Base-by-base conservation (phyloP, 2,329 filamentous ascomycete species). In the Cercospora sp. region DNA sequence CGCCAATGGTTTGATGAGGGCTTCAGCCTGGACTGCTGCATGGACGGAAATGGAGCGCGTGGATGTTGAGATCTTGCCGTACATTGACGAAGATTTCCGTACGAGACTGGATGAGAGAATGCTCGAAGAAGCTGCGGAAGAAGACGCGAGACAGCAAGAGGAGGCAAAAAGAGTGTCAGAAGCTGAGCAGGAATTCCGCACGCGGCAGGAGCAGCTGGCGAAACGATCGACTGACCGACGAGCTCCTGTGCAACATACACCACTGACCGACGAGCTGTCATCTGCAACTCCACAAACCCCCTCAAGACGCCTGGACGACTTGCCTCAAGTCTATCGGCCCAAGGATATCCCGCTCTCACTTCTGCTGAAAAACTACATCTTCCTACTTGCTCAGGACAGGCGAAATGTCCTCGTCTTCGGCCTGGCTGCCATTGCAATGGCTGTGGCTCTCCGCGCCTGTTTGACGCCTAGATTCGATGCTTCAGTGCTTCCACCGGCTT, bases 21-120 rank as follows among this genome's bases (percentile, higher is more conserved):
- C 92, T 5, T 93, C 93, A 0, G 94, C 95, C 0, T 99, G 95
- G 95, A 88, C 88, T 4, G 94, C 94, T 2, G 94, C 92, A 67
- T 99, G 94, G 94, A 91, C 88, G 73, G 94, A 98, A 80, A 99
- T 99, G 95, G 95, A 99, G 81, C 88, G 94, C n/a, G 92, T 98
- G 0, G 95, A 99, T 76, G 92, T 97, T 1, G 94, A 98, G 79
- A 88, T 99, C 63, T 88, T 91, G 74, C 91, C 95, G 3, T 87
- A 90, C 75, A 85, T 93, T 10, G 86, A 88, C 18, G 78, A 86
- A 0, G 80, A 83, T 1, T 76, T 90, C 12, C 84, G 88, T 64
- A 84, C 85, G 18, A 87, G 88, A 71, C 80, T 93, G 20, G 86
- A 89, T 62, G 73, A 70, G n/a, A 75, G 73, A 67, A 81, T 81